A percentile compares a stretch with the other conserved stretches of the same genome.
These are phyloP conservation scores for Colletotrichum cordylinicola DNA, from an alignment of 2,329 filamentous ascomycete genomes.

Conservation along the genomic window DNA sequence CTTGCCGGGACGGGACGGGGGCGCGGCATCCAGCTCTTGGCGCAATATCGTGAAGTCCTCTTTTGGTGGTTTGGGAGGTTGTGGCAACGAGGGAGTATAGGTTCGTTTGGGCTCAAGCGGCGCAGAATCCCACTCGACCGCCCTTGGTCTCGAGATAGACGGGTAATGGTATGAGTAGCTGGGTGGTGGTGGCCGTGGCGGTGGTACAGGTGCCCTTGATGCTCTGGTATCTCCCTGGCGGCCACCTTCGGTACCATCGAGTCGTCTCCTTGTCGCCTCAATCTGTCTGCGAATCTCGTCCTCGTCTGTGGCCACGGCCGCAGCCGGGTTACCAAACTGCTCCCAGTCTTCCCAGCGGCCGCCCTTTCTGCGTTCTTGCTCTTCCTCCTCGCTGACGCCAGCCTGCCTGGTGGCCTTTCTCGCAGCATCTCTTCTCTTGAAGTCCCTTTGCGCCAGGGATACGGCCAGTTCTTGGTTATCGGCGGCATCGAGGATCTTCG, in stretches of 20 bases:
- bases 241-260: conserved; percentile 42
- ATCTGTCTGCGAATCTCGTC: conserved; percentile 56
- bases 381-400: conserved; percentile 62
- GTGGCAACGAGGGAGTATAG: conserved; percentile 25
- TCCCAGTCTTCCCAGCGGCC: conserved; percentile 51
- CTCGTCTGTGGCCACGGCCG: conserved; percentile 48
- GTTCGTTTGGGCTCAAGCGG: conserved; percentile 18
- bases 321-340: conserved; percentile 12
- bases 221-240: conserved; percentile 24
- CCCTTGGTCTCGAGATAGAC: conserved; percentile 56
- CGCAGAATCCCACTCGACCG: conserved; percentile 48
- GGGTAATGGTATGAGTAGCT: conserved; percentile 58
- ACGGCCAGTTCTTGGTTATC: conserved; percentile 80
- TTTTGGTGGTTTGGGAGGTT: conserved; percentile 39
- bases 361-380: conserved; percentile 56
- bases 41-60: conserved; percentile 20
- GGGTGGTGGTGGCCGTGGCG: conserved; percentile 4
- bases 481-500: conserved; percentile 69
- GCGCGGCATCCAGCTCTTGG: conserved; percentile 12
- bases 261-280: conserved; percentile 53
- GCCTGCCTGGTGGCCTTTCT: conserved; percentile 63
- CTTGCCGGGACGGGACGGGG: conserved; percentile 12
- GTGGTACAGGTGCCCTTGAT: conserved; percentile 10
- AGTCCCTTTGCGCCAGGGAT: conserved; percentile 75
- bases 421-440: conserved; percentile 69